phyloP scores from a whole-genome alignment of 306 rosid genomes.

The Quercus gilva region DNA sequence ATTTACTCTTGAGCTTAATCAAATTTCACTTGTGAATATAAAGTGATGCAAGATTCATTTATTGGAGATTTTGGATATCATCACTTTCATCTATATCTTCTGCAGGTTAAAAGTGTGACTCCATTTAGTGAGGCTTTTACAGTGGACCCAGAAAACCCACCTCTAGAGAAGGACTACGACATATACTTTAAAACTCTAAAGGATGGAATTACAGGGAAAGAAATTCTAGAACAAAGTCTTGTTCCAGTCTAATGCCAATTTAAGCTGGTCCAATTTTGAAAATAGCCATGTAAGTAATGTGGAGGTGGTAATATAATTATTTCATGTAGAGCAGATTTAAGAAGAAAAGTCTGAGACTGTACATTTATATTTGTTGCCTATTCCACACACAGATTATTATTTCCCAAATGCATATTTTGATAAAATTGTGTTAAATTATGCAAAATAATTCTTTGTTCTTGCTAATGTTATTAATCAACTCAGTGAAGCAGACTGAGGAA shows the following conservation, averaged over 20 bases:
- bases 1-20: neutral
- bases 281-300: neutral
- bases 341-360: neutral
- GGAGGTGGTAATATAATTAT: neutral
- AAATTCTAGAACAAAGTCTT: constrained; percentile 54
- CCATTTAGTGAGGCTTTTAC: constrained; percentile 84
- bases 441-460: neutral
- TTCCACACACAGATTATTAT: too few species aligned
- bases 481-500: neutral
- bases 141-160: constrained; percentile 78
- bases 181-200: constrained; percentile 64
- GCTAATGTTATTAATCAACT: neutral
- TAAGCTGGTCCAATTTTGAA: neutral
- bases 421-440: neutral
- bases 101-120: constrained; percentile 78
- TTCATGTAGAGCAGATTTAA: neutral
- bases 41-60: neutral
- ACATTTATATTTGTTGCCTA: neutral
- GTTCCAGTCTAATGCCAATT: constrained; percentile 39
- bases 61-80: constrained; percentile 7
- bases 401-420: too few species aligned
- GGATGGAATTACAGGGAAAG: constrained; percentile 83
- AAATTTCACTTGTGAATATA: too few species aligned
- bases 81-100: neutral
- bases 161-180: constrained; percentile 74